Evolutionary conservation across 2,329 filamentous ascomycete species (phyloP).

Genomic region (Aspergillus floridensis): DNA sequence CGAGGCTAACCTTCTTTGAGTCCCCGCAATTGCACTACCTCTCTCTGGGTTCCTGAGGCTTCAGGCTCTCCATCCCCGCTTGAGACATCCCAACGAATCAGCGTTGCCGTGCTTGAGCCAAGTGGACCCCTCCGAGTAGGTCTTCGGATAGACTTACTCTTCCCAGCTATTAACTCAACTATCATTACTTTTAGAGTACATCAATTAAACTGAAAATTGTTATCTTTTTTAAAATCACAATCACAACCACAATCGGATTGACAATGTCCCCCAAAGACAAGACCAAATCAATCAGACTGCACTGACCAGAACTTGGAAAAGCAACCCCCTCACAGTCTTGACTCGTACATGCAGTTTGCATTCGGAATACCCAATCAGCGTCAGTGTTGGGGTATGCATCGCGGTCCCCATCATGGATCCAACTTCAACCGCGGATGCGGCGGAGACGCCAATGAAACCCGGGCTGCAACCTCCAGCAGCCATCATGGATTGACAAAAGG

Average conservation of each 20-base stretch:
- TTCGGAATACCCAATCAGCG: too few species aligned
- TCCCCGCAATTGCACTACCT: conserved; percentile 11
- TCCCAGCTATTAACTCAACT: conserved; percentile 15
- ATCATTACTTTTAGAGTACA: not conserved
- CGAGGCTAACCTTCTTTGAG: not conserved
- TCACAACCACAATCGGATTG: too few species aligned
- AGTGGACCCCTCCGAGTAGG: too few species aligned
- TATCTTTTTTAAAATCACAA: too few species aligned
- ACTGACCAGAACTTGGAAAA: too few species aligned
- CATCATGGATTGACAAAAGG: too few species aligned
- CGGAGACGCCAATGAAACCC: not conserved
- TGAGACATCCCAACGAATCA: not conserved
- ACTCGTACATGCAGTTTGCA: too few species aligned
- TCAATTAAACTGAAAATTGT: too few species aligned
- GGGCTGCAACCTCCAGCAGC: too few species aligned
- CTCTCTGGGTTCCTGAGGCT: conserved; percentile 6
- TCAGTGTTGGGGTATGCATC: not conserved
- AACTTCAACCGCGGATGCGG: not conserved
- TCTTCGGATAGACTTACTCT: conserved; percentile 36
- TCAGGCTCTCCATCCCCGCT: not conserved
- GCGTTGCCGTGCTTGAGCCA: not conserved
- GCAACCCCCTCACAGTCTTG: too few species aligned
- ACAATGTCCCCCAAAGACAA: too few species aligned
- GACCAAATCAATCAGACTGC: too few species aligned
- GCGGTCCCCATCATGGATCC: not conserved